Conservation (phyloP, 2,329 filamentous ascomycete genomes). For the Pseudogymnoascus sp. region DNA sequence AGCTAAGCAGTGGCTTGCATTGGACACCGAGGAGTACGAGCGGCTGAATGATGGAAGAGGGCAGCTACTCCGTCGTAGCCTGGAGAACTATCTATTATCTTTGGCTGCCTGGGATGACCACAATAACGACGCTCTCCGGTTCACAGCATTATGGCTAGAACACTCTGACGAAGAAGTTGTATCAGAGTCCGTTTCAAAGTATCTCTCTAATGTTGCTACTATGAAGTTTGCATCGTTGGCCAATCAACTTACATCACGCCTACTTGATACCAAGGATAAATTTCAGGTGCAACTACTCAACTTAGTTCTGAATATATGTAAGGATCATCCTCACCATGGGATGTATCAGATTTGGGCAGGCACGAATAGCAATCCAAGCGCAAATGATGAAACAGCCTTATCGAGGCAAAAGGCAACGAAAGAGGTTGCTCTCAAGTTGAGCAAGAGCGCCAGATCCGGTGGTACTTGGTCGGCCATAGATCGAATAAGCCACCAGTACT, state of each 20-base stretch:
- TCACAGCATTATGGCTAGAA: slow-evolving; percentile 91
- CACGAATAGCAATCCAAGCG: slow-evolving; percentile 59
- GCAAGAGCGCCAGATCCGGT: slow-evolving; percentile 33
- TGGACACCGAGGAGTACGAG: slow-evolving; percentile 81
- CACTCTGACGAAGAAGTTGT: slow-evolving; percentile 68
- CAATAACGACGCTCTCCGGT: slow-evolving; percentile 83
- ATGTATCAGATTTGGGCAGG: slow-evolving; percentile 95
- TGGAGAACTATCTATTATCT: slow-evolving; percentile 88
- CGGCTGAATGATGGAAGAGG: slow-evolving; percentile 69
- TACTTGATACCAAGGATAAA: slow-evolving; percentile 59
- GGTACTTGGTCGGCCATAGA: slow-evolving; percentile 66
- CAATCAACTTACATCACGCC: slow-evolving; percentile 92
- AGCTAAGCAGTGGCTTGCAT: slow-evolving; percentile 80
- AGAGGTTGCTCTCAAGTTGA: slow-evolving; percentile 57
- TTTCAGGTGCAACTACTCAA: slow-evolving; percentile 73
- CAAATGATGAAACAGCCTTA: slow-evolving; percentile 66
- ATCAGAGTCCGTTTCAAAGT: slow-evolving; percentile 66
- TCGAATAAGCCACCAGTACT: slow-evolving; percentile 62
- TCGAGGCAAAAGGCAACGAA: slow-evolving; percentile 69
- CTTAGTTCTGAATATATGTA: slow-evolving; percentile 76
- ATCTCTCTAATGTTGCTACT: slow-evolving; percentile 71
- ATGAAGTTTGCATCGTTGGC: slow-evolving; percentile 88
- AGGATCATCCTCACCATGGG: slow-evolving; percentile 90
- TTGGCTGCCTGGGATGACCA: slow-evolving; percentile 80
- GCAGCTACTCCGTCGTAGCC: slow-evolving; percentile 76